Base-by-base conservation (phyloP, 2,329 filamentous ascomycete species). In the Pseudogymnoascus sp. region DNA sequence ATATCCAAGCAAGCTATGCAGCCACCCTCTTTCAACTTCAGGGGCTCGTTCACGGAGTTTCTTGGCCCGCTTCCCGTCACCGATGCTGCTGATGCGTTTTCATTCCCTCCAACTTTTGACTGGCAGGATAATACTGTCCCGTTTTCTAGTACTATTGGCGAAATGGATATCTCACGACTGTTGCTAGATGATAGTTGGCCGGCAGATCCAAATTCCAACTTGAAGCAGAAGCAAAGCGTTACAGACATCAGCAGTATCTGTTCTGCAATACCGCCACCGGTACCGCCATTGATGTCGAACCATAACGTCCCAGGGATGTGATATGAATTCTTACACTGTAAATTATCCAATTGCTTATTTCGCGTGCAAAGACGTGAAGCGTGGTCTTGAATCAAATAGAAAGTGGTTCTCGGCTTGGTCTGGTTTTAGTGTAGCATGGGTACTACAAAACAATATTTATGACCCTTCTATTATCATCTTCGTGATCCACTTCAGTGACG, bases 81-180 rank as follows among this genome's bases (percentile, higher is more conserved):
- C 26, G 70, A 71, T 34, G 16, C 66, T 11, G 68, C 70, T 2
- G 78, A 80, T 62, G 67, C 71, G 2, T 66, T 75, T 3, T 73
- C 74, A 10, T 72, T 74, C n/a, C 70, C 75, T 1, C 68, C 75
- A 14, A 70, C 72, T 14, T 76, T 81, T 31, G 80, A 83, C 42
- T 79, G 80, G 74, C 73, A 71, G 39, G 80, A 82, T 47, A 68
- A 71, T 5, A 71, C 72, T 3, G 70, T 76, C 2, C 76, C 79
- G 2, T 75, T 78, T 62, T 72, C 77, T 57, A 77, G 77, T 3
- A 76, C 66, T 60, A 75, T 77, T 7, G 79, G 81, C 14, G 84
- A 86, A 70, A 86, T 86, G 84, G 84, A 84, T 61, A 85, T 86
- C 54, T 83, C 83, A 14, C 79, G 84, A 11, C 75, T 87, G 1